Percentiles rank a stretch among this genome's conserved stretches.
Evolutionary conservation across 164 flowering plant genomes (phyloP).

Genomic region (Piper longum): DNA sequence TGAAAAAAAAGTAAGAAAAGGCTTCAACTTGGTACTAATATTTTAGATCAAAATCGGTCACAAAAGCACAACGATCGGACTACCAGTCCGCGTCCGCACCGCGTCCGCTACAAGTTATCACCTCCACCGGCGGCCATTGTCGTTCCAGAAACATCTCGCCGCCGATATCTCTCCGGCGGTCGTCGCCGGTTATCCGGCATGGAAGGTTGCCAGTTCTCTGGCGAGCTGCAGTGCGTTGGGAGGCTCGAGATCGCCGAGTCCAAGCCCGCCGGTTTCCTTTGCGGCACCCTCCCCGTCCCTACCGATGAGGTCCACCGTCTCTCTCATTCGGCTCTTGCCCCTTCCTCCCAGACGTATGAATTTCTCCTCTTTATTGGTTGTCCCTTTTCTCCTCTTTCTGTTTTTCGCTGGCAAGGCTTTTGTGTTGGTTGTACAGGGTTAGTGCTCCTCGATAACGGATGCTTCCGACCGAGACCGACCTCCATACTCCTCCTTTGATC

Average conservation of each 20-base stretch:
- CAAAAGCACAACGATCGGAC: too few relatives aligned
- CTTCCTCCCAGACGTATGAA: conserved; percentile 9
- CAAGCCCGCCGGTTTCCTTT: conserved; percentile 70
- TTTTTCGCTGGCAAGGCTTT: neutral
- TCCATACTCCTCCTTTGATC: conserved; percentile 50
- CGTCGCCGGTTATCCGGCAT: neutral
- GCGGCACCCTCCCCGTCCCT: conserved; percentile 83
- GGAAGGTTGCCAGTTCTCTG: neutral
- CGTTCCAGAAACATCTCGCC: neutral
- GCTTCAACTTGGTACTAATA: too few relatives aligned
- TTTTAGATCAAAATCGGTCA: too few relatives aligned
- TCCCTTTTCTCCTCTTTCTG: neutral
- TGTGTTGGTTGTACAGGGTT: conserved; percentile 22
- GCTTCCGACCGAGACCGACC: conserved; percentile 83
- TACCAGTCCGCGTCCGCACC: too few relatives aligned
- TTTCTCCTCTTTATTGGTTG: neutral
- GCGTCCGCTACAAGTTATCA: too few relatives aligned
- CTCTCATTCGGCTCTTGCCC: conserved; percentile 43
- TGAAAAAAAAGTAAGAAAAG: too few relatives aligned
- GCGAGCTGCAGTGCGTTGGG: conserved; percentile 47
- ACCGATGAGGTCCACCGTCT: conserved; percentile 56
- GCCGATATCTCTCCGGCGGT: neutral
- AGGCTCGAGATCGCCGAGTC: conserved; percentile 52
- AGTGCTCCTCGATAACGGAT: conserved; percentile 71
- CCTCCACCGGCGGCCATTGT: too few relatives aligned